These are phyloP conservation scores for Alternaria gansuensis DNA, from an alignment of 2,329 filamentous ascomycete genomes.

Conservation along the genomic window DNA sequence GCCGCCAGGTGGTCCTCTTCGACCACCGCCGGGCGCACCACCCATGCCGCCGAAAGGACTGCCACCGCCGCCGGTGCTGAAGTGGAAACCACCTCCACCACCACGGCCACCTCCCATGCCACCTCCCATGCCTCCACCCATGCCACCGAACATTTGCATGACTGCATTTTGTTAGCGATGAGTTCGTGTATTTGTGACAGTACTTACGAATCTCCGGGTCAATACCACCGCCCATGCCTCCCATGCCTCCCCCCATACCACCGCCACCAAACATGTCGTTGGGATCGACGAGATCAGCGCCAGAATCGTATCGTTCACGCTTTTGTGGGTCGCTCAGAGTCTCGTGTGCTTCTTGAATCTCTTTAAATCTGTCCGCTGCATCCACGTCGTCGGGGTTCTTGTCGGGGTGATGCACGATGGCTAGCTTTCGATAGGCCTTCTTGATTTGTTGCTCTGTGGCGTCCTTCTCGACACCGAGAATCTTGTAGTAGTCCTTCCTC, in stretches of 20 bases:
- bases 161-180: constrained; percentile 34
- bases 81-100: constrained; percentile 59
- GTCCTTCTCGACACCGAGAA: constrained; percentile 86
- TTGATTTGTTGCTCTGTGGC: constrained; percentile 88
- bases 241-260: constrained; percentile 39
- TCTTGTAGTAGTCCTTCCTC: constrained; percentile 99
- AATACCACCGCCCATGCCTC: constrained; percentile 65
- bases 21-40: constrained; percentile 47
- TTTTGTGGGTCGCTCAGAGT: constrained; percentile 95
- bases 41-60: constrained; percentile 50
- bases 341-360: constrained; percentile 96
- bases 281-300: constrained; percentile 88
- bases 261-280: constrained; percentile 80
- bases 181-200: neutral
- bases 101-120: constrained; percentile 56
- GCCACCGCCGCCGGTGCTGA: constrained; percentile 55
- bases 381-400: constrained; percentile 90
- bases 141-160: constrained; percentile 56
- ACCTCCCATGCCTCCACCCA: constrained; percentile 60
- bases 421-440: constrained; percentile 94
- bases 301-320: constrained; percentile 88
- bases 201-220: constrained; percentile 49
- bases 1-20: constrained; percentile 45
- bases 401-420: constrained; percentile 93
- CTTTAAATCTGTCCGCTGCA: constrained; percentile 94